Percentiles rank a stretch among this genome's conserved stretches.
phyloP scores from a whole-genome alignment of 768 basidiomycete genomes.

The Russula emetica region DNA sequence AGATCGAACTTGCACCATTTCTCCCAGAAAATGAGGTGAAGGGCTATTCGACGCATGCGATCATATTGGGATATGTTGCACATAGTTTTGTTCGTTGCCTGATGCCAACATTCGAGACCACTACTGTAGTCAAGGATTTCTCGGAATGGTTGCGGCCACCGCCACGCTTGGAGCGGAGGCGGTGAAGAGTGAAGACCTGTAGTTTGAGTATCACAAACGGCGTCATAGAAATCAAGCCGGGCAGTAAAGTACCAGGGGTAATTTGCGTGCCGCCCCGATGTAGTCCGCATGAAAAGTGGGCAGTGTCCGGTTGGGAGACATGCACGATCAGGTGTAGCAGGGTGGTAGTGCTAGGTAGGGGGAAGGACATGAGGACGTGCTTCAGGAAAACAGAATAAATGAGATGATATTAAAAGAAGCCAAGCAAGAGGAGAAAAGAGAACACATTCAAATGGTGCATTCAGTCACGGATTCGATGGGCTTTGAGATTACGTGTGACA shows the following conservation, averaged over 20 bases:
- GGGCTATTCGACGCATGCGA: conserved; percentile 89
- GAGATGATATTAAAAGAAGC: no score
- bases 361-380: no score
- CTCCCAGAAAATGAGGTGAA: conserved; percentile 95
- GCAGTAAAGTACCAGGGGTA: conserved; percentile 99
- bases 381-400: no score
- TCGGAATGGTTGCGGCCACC: conserved; percentile 52
- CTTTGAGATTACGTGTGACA: no score
- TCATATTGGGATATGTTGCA: conserved; percentile 99
- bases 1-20: conserved; percentile 95
- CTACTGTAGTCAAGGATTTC: conserved; percentile 59
- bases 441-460: no score
- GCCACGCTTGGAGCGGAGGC: conserved; percentile 61
- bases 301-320: conserved; percentile 94
- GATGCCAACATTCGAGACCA: conserved; percentile 92
- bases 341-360: no score
- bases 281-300: conserved; percentile 97
- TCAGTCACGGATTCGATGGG: no score
- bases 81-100: conserved; percentile 91
- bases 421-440: no score
- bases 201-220: conserved; percentile 87
- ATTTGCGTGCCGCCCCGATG: conserved; percentile 97
- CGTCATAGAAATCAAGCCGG: conserved; percentile 96
- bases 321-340: conserved; percentile 52
- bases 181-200: no score